Percentiles rank a stretch among this genome's conserved stretches.
These are phyloP conservation scores for Ecytonucleospora hepatopenaei DNA, from an alignment of 371 early-diverging fungal species.

Conservation along the genomic window DNA sequence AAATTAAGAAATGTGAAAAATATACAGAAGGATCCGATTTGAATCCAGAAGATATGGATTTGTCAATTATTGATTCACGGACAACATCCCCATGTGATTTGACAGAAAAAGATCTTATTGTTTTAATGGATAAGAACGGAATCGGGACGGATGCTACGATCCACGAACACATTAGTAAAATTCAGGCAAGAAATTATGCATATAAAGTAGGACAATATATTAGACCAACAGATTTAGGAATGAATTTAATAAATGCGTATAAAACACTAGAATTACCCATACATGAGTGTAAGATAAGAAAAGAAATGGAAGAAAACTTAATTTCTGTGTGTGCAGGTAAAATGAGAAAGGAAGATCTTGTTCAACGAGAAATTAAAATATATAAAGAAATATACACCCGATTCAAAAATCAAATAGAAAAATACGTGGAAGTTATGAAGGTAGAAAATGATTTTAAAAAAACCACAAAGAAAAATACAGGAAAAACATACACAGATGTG, in stretches of 20 bases:
- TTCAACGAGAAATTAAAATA: conserved; percentile 43
- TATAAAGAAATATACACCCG: conserved; percentile 54
- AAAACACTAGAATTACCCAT: conserved; percentile 57
- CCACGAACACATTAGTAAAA: conserved; percentile 89
- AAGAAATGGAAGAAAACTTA: conserved; percentile 60
- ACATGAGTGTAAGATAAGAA: conserved; percentile 49
- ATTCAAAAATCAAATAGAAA: conserved; percentile 61
- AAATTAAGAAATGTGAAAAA: conserved; percentile 60
- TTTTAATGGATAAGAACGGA: conserved; percentile 85
- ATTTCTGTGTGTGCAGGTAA: conserved; percentile 58
- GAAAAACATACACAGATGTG: not conserved
- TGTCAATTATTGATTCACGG: conserved; percentile 57
- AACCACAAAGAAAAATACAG: not conserved
- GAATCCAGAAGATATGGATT: conserved; percentile 43
- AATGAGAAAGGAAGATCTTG: conserved; percentile 21
- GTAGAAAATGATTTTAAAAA: not conserved
- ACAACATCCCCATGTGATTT: conserved; percentile 72
- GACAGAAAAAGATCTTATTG: conserved; percentile 80
- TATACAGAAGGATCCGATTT: conserved; percentile 63
- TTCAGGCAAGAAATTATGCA: conserved; percentile 75
- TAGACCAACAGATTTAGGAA: conserved; percentile 73
- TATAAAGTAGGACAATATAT: conserved; percentile 62
- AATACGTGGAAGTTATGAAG: conserved; percentile 60
- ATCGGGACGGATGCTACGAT: conserved; percentile 99
- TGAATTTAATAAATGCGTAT: conserved; percentile 77